Conservation (phyloP, 164 flowering plant species). For the Piper longum region DNA sequence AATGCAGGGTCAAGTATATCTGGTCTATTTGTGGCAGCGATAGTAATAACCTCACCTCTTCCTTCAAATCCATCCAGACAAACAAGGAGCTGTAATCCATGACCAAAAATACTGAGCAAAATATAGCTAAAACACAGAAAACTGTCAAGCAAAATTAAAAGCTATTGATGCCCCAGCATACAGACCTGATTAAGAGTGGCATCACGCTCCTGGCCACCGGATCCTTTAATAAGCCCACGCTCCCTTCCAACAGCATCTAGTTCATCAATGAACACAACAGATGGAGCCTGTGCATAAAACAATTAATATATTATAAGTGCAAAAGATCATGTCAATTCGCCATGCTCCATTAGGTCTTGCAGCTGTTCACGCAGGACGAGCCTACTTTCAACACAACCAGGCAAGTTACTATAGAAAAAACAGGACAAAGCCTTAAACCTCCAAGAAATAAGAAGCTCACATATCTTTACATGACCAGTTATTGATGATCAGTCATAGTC, state of each 20-base stretch:
- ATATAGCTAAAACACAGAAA: background rate
- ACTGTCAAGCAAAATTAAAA: background rate
- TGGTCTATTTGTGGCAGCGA: constrained; percentile 94
- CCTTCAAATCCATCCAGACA: constrained; percentile 99
- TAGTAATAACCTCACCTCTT: constrained; percentile 87
- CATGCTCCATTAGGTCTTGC: background rate
- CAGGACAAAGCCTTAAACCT: no score
- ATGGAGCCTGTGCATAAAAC: constrained; percentile 50
- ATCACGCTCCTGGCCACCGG: constrained; percentile 99
- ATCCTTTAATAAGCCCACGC: constrained; percentile 91
- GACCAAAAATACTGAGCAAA: background rate
- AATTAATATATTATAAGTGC: background rate
- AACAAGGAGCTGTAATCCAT: constrained; percentile 63
- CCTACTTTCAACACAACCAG: no score
- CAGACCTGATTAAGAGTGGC: constrained; percentile 96
- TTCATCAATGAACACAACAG: constrained; percentile 96
- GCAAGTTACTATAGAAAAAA: no score
- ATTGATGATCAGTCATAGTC: no score
- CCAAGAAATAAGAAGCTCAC: no score
- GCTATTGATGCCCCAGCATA: background rate
- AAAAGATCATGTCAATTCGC: background rate
- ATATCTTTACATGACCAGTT: no score
- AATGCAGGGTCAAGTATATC: constrained; percentile 96
- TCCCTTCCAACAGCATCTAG: constrained; percentile 97
- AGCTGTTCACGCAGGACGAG: background rate